Evolutionary conservation across 441 rosid genomes (phyloP).

Genomic region (Euphorbia celastroides): DNA sequence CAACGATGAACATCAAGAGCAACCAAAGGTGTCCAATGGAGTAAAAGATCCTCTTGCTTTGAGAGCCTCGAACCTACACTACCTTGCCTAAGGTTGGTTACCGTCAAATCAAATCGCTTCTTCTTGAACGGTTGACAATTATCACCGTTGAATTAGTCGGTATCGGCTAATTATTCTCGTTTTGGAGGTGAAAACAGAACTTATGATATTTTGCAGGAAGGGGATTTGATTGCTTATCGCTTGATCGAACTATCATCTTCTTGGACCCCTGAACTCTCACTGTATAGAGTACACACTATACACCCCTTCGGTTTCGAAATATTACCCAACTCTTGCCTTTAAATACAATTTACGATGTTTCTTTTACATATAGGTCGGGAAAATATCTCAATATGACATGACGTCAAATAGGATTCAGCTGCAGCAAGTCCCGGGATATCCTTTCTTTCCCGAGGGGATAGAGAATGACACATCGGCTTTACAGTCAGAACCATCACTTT

Average conservation of each 20-base stretch:
- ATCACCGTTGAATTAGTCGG: not conserved
- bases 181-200: conserved; percentile 7
- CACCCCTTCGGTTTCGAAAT: conserved; percentile 13
- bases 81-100: conserved; percentile 61
- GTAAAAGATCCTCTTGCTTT: conserved; percentile 41
- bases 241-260: conserved; percentile 77
- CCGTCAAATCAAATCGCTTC: conserved; percentile 10
- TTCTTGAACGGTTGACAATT: no score
- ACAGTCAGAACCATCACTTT: conserved; percentile 46
- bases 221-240: conserved; percentile 83
- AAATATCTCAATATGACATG: conserved; percentile 52
- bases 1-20: conserved; percentile 38
- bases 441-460: conserved; percentile 37
- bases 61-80: conserved; percentile 61
- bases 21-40: conserved; percentile 31
- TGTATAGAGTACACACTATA: conserved; percentile 68
- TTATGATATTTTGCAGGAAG: conserved; percentile 55
- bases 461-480: conserved; percentile 33
- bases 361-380: conserved; percentile 58
- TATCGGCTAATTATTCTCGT: conserved; percentile 6
- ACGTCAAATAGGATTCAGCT: conserved; percentile 48
- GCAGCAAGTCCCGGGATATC: conserved; percentile 59
- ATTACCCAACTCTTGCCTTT: conserved; percentile 11
- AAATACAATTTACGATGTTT: conserved; percentile 14
- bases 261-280: conserved; percentile 87